Evolutionary conservation across 2,329 filamentous ascomycete genomes (phyloP).

Genomic region (Colletotrichum sp.): DNA sequence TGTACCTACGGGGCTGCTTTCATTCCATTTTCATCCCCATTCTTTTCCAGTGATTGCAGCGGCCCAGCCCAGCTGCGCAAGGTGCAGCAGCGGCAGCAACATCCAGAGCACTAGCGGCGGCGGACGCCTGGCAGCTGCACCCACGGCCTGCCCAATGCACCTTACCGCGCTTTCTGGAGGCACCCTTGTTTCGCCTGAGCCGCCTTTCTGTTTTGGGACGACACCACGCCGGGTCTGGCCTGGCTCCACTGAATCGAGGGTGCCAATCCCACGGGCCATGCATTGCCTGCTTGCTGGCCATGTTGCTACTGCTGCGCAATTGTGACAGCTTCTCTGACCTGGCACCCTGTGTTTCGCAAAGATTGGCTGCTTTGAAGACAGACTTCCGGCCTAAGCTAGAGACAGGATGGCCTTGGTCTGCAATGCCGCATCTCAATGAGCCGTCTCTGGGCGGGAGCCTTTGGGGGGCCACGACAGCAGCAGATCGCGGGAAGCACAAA

Average conservation of each 20-base stretch:
- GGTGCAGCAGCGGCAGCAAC: not conserved
- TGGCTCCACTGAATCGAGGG: not conserved
- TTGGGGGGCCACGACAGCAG: not conserved
- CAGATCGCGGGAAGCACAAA: not conserved
- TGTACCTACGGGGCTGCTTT: not conserved
- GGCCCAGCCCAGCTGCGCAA: not conserved
- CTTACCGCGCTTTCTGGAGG: not conserved
- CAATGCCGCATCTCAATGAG: not conserved
- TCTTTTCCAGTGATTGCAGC: not conserved
- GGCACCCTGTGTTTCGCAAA: slow-evolving; percentile 7
- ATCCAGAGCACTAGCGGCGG: not conserved
- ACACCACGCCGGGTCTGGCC: not conserved
- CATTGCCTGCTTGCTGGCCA: not conserved
- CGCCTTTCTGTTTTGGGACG: slow-evolving; percentile 12
- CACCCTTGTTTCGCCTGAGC: slow-evolving; percentile 12
- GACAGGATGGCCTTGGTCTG: not conserved
- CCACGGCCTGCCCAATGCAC: slow-evolving; percentile 3
- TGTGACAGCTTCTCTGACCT: slow-evolving; percentile 12
- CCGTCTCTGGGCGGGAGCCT: not conserved
- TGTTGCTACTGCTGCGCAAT: not conserved
- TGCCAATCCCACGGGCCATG: slow-evolving; percentile 12
- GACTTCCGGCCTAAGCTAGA: not conserved
- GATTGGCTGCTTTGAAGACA: slow-evolving; percentile 1
- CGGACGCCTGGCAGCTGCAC: not conserved
- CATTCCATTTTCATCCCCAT: slow-evolving; percentile 1